phyloP scores from a whole-genome alignment of 2,329 filamentous ascomycete genomes.

The Penicillium sumatraense region DNA sequence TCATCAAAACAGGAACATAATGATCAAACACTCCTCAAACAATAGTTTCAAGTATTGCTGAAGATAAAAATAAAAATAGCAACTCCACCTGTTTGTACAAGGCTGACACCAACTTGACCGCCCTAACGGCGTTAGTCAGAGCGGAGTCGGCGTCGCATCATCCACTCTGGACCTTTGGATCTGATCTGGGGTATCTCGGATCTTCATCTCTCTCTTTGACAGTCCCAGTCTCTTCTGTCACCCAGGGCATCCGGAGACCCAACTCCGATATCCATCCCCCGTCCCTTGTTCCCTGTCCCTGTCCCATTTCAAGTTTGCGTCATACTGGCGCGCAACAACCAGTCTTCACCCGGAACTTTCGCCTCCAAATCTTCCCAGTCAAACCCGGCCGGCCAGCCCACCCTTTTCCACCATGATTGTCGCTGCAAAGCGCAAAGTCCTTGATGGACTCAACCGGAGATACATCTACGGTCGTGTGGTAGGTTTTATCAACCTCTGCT shows the following conservation, averaged over 20 bases:
- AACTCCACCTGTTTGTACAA: neutral
- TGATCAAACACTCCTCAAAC: neutral
- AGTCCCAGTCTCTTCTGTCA: too few species aligned
- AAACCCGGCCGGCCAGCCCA: slow-evolving; percentile 22
- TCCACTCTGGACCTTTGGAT: slow-evolving; percentile 7
- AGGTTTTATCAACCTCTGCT: slow-evolving; percentile 23
- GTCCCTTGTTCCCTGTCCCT: neutral
- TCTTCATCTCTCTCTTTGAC: neutral
- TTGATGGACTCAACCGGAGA: slow-evolving; percentile 51
- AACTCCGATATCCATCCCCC: neutral
- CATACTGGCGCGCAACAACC: slow-evolving; percentile 39
- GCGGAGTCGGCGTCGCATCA: slow-evolving; percentile 15
- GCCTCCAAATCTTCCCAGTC: slow-evolving; percentile 28
- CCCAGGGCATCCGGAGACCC: neutral
- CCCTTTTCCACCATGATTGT: slow-evolving; percentile 45
- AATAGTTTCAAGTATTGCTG: neutral
- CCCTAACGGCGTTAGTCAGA: slow-evolving; percentile 18
- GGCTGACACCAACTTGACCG: neutral
- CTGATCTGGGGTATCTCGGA: slow-evolving; percentile 1
- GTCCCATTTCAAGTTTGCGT: slow-evolving; percentile 38
- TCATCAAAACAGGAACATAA: neutral
- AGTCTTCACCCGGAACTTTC: slow-evolving; percentile 28
- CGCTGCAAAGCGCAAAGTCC: slow-evolving; percentile 43
- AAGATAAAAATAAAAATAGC: neutral
- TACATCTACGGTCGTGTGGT: slow-evolving; percentile 54